Evolutionary conservation across 2,329 filamentous ascomycete species (phyloP).

Genomic region (Apiospora kogelbergensis): DNA sequence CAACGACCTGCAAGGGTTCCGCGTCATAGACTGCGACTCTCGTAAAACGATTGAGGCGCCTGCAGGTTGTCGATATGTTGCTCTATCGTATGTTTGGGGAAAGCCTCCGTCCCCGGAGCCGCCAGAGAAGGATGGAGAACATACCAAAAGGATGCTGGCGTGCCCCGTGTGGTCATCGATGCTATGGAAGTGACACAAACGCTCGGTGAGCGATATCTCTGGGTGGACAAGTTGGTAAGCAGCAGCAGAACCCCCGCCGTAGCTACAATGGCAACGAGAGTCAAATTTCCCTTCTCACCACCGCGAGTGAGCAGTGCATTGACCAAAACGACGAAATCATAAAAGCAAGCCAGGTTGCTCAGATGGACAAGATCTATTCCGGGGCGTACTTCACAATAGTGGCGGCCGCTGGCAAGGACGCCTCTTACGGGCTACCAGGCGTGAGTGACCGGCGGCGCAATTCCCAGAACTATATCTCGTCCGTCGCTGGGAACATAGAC

Average conservation of each 20-base stretch:
- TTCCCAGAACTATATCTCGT: not conserved
- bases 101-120: not conserved
- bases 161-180: not conserved
- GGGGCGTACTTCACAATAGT: not conserved
- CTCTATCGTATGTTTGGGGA: not conserved
- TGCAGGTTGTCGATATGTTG: not conserved
- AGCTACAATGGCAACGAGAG: too few species aligned
- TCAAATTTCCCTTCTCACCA: not conserved
- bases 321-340: not conserved
- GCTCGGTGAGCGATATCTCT: not conserved
- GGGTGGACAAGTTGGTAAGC: constrained; percentile 7
- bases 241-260: not conserved
- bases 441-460: not conserved
- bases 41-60: not conserved
- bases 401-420: not conserved
- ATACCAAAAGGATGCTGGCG: too few species aligned
- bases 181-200: not conserved
- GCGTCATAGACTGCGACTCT: not conserved
- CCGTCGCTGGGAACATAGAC: not conserved
- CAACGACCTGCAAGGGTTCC: not conserved
- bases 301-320: not conserved
- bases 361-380: constrained; percentile 2
- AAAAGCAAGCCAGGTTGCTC: not conserved
- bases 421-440: not conserved
- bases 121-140: too few species aligned